phyloP scores from a whole-genome alignment of 2,329 filamentous ascomycete genomes.

The Pestalotiopsis sp. region DNA sequence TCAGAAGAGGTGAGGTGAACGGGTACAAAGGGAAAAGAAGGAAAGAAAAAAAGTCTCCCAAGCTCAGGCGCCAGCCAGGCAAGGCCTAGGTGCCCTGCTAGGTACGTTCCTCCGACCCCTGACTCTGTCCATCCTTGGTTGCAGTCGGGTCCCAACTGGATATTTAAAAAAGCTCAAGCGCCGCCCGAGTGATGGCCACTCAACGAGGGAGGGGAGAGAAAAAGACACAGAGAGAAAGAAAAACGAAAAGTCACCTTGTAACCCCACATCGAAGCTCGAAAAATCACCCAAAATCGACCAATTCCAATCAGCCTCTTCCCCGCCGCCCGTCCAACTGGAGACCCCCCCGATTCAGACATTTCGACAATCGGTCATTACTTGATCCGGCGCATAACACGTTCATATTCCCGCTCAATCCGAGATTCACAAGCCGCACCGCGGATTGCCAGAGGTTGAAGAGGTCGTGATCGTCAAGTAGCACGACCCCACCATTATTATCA shows the following conservation, averaged over 20 bases:
- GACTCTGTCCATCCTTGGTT: not conserved
- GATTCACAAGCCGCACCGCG: not conserved
- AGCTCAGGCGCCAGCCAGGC: not conserved
- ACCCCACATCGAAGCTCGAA: slow-evolving; percentile 2
- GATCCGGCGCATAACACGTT: not conserved
- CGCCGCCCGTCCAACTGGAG: not conserved
- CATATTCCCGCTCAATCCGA: not conserved
- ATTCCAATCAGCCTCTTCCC: not conserved
- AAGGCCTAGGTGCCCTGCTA: not conserved
- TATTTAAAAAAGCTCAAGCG: slow-evolving; percentile 16
- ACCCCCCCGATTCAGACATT: not conserved
- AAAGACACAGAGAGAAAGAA: not conserved
- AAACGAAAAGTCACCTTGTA: not conserved
- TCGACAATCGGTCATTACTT: not conserved
- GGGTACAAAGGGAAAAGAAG: not conserved
- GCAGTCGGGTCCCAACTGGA: not conserved
- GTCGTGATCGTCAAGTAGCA: not conserved
- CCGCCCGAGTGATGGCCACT: slow-evolving; percentile 10
- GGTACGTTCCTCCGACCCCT: slow-evolving; percentile 10
- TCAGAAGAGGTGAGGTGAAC: not conserved
- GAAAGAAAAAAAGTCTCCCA: not conserved
- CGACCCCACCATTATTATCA: not conserved
- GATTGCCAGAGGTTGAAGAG: not conserved
- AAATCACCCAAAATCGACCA: not conserved
- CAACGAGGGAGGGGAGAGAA: not conserved